Base-by-base conservation (phyloP, 257 asterid species). In the Linderniella brevidens region DNA sequence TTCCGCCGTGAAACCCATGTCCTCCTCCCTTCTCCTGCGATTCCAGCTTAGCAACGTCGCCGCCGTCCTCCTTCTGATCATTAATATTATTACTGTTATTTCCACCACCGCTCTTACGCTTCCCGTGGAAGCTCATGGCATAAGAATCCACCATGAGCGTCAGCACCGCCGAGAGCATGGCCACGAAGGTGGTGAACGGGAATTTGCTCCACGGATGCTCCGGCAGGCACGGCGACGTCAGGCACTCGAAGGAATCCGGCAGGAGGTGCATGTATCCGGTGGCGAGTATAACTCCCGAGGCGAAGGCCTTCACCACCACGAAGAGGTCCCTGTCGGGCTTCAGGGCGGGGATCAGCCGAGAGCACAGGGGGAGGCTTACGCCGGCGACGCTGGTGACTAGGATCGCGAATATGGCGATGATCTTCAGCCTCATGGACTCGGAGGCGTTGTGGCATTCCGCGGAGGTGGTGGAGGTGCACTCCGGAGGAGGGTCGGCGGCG, bases 201-300 rank as follows among this genome's bases (percentile, higher is more conserved):
- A 70, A 70, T 8, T 52, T 70, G 41, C 8, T 58, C 73, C 73
- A 70, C 0, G 72, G 77, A 0, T 62, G 41, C 3, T 62, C 63
- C 3, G 73, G 73, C 60, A 70, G 51, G 36, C 77, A 70, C 8
- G 20, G 53, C 8, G 70, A 66, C 17, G 35, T 56, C 3, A 70
- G 56, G 14, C 44, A 41, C 14, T 63, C 58, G 49, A 71, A 63
- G 5, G 70, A 70, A 35, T 70, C 73, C 0, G 77, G 73, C 65
- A 66, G 11, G 6, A 66, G 73, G 25, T 71, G 73, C 70, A 71
- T 66, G 64, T 66, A 71, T 13, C 78, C 74, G 0, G 78, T 66
- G 13, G 71, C 74, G 0, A 71, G 44, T 16, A 71, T 71, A 5
- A 71, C 68, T 3, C 74, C 74, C 0, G 74, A 66, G 3, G 78